Base-by-base conservation (phyloP, 768 basidiomycete genomes). In the Vararia minispora region DNA sequence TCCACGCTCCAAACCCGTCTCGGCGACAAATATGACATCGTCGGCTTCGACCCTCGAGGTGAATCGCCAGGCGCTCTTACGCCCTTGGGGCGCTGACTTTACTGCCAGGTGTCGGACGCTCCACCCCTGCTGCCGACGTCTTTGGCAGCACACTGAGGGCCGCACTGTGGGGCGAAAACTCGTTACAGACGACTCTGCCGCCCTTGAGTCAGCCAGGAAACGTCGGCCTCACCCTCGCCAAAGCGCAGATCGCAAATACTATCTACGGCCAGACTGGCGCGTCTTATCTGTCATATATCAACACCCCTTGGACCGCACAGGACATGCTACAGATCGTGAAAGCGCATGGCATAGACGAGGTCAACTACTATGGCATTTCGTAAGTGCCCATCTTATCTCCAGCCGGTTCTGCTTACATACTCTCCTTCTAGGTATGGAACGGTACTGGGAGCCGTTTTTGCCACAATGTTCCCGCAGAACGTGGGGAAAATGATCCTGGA, bases 31-130 rank as follows among this genome's bases (percentile, higher is more conserved):
- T 57, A 49, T 45, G 55, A 58, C 35, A 25, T 58, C 5, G 35
- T 58, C 6, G 55, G 55, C 3, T 58, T 57, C 26, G 57, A 58
- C 37, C 55, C 54, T 16, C 44, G 57, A 31, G 56, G 49, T 23
- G 24, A 12, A 3, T 9, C 22, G 20, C 6, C 22, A 24, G 17
- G 32, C 7, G 20, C 8, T 17, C 20, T 32, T 18, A 7, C 20
- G 27, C n/a, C 9, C 27, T 28, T 28, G 13, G 11, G 9, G 22
- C 9, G 24, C 7, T 32, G n/a, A 32, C 4, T n/a, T 20, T 33
- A 9, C 3, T n/a, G n/a, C n/a, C 33, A 32, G 31, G 31, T 8
- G 6, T 32, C 31, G 31, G 31, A 6, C 20, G n/a, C 14, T 14
- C 31, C 14, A 32, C 31, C 6, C 31, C 34, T 13, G 20, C 7